Evolutionary conservation across 2,329 filamentous ascomycete species (phyloP).

Genomic region (Dissoconium aciculare): DNA sequence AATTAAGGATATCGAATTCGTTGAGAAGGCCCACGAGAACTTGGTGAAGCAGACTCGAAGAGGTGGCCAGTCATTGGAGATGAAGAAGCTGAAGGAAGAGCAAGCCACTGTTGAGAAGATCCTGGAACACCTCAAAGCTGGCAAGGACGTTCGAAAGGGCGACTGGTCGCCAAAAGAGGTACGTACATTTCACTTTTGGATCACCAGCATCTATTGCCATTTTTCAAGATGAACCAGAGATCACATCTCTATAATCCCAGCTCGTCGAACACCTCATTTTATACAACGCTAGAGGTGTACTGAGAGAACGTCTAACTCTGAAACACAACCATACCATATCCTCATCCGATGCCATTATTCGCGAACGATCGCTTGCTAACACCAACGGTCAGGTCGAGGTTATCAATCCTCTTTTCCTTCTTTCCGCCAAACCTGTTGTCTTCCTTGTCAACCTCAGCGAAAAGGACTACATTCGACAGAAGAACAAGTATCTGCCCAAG

Average conservation of each 20-base stretch:
- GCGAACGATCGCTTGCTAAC: too few relatives aligned
- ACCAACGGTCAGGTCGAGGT: constrained; percentile 85
- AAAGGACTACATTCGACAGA: constrained; percentile 93
- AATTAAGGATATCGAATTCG: constrained; percentile 97
- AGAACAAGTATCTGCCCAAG: constrained; percentile 96
- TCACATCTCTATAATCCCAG: constrained; percentile 96
- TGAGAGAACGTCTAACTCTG: constrained; percentile 63
- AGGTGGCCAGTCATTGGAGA: constrained; percentile 88
- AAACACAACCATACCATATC: constrained; percentile 9
- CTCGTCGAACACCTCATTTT: constrained; percentile 86
- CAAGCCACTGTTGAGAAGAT: constrained; percentile 88
- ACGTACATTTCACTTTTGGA: constrained; percentile 31
- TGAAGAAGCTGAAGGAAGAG: constrained; percentile 94
- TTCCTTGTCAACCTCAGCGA: constrained; percentile 95
- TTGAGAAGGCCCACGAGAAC: constrained; percentile 84
- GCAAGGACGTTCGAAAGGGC: constrained; percentile 87
- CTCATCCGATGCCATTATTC: too few relatives aligned
- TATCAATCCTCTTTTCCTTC: constrained; percentile 90
- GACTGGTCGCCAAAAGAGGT: constrained; percentile 92
- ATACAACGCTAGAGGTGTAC: constrained; percentile 58
- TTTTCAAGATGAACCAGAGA: constrained; percentile 97
- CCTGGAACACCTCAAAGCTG: constrained; percentile 64
- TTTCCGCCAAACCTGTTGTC: constrained; percentile 92
- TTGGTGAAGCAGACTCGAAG: constrained; percentile 87
- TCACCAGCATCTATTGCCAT: too few relatives aligned